Evolutionary conservation across 176 grass and related monocot genomes (phyloP), one percentile per base, ranked within the genome.

Genomic region (Ampelocalamus luodianensis): DNA sequence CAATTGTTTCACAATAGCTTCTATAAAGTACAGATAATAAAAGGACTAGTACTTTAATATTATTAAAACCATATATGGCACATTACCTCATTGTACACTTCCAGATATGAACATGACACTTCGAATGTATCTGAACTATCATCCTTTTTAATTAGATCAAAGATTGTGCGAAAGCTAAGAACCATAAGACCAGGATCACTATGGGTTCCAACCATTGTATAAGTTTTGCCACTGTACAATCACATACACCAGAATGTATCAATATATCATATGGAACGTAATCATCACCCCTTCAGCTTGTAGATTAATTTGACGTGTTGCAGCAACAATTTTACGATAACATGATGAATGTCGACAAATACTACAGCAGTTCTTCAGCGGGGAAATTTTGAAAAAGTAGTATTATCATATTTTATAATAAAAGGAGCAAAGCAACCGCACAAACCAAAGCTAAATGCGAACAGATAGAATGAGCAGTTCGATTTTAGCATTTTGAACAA

Each of bases 51-150:
- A 53, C 2, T 86, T 50, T 37, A n/a, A 81, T 8, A 68, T 65
- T 65, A 46, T 65, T 69, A 59, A 62, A 22, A 71, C 7, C 62
- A 51, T 49, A 58, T 59, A 39, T 48, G 49, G 26, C 14, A 78
- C 38, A 68, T 65, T 87, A 99, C 97, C 90, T 99, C 97, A 77
- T 99, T 99, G 80, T 99, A 99, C 55, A 99, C 97, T 99, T 99
- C 97, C 63, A 99, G 88, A 74, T 96, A 99, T 44, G 97, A 96
- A 89, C 97, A 99, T 17, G 92, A 92, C 74, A 99, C 88, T 86
- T 99, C 97, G 82, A 96, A 96, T 45, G 79, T 85, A 88, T 99
- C 97, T 46, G 90, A 83, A 66, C 86, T 88, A 37, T 88, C 66
- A 65, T 96, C 92, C 38, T 86, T 94, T 76, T 94, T 96, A 70